A percentile compares a stretch with the other conserved stretches of the same genome.
phyloP scores from a whole-genome alignment of 192 early-diverging fungal genomes.

The Coemansia sp. region DNA sequence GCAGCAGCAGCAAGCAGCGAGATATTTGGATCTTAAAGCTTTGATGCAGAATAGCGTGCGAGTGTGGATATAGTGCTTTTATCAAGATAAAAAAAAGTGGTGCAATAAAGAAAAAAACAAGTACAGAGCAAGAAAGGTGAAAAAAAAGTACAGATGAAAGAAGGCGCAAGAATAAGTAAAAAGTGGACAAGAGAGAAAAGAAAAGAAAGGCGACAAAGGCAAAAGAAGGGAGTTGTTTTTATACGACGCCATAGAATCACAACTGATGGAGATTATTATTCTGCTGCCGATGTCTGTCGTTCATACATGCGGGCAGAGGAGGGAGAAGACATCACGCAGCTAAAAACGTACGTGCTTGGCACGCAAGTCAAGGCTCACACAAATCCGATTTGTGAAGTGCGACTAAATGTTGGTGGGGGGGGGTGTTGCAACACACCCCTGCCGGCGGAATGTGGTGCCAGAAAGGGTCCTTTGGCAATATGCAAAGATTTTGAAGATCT shows the following conservation, averaged over 20 bases:
- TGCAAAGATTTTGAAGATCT: background rate
- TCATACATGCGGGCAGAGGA: background rate
- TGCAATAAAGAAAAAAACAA: constrained; percentile 10
- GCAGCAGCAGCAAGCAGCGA: background rate
- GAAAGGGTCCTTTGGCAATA: constrained; percentile 4
- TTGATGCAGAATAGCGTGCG: constrained; percentile 5
- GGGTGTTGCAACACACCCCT: background rate
- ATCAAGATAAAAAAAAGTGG: constrained; percentile 10
- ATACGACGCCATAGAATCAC: constrained; percentile 3
- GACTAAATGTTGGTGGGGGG: background rate
- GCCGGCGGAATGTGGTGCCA: background rate
- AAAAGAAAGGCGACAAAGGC: constrained; percentile 15
- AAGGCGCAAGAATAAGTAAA: background rate
- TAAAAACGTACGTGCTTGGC: background rate
- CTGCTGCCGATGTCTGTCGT: background rate
- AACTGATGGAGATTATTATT: constrained; percentile 6
- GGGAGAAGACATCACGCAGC: background rate
- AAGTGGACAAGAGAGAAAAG: constrained; percentile 14
- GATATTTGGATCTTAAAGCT: background rate
- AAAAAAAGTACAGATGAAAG: constrained; percentile 4
- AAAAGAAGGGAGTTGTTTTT: background rate
- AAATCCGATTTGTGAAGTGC: constrained; percentile 1
- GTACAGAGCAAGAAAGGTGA: constrained; percentile 10
- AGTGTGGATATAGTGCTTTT: background rate
- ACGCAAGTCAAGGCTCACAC: background rate